Evolutionary conservation across 768 basidiomycete genomes (phyloP), one percentile per base, ranked within the genome.

Genomic region (Tricholoma terreum): DNA sequence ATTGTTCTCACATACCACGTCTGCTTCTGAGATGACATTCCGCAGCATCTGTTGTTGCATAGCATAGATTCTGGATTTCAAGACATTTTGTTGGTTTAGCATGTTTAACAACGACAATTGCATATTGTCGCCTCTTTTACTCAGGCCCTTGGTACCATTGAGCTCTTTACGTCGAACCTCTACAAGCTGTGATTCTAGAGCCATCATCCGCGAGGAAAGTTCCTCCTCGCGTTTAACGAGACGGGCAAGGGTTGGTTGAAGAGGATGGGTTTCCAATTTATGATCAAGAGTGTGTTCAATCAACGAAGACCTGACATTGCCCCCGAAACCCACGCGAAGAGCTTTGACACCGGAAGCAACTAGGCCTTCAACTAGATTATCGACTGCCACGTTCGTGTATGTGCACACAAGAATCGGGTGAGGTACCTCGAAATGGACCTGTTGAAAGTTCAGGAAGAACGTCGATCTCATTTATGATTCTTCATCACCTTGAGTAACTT

Each of bases 361-460:
- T 22, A 94, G 77, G 0, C 90, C 90, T 65, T 89, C 86, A 35
- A 94, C 84, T 8, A 97, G 84, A 62, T 95, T 92, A 67, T 97
- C 94, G 17, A 95, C 92, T 0, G 95, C 94, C 17, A 85, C 90
- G 63, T 97, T 95, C 38, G 95, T 97, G 67, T 91, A 96, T 0
- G 94, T 94, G 69, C 91, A 92, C n/a, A 96, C 88, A 12, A 98
- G 81, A 38, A 96, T 77, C 1, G 93, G 93, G 34, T 89, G 83
- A 5, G 90, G 83, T 9, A 95, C 85, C 69, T 88, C 79, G 68
- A 94, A 98, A 65, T 92, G 84, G 3, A 73, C 68, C 87, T 92
- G 67, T 6, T 54, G 19, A 52, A 60, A 58, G 17, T 24, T 59
- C 33, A 46, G 34, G 27, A 27, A 45, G n/a, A 34, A 22, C 11